These are phyloP conservation scores for Citrus hindsii DNA, from an alignment of 345 rosid genomes.

Conservation along the genomic window DNA sequence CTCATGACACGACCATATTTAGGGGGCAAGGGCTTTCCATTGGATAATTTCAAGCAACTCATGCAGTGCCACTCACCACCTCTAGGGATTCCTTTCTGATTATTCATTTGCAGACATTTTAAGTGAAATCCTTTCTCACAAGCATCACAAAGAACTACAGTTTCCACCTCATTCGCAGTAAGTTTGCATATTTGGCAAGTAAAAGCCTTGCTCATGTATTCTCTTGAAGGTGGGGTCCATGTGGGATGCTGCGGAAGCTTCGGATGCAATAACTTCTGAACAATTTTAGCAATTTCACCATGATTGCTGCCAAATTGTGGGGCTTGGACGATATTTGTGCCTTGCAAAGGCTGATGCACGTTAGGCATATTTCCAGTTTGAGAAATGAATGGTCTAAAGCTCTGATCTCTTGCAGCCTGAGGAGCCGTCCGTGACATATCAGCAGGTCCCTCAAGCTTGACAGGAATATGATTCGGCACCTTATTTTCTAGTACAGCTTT, in stretches of 20 bases:
- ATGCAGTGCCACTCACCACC: constrained; percentile 92
- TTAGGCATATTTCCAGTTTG: constrained; percentile 50
- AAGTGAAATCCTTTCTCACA: constrained; percentile 94
- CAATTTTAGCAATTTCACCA: constrained; percentile 62
- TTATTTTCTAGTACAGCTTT: constrained; percentile 49
- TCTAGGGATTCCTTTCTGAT: constrained; percentile 66
- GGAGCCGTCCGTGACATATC: constrained; percentile 28
- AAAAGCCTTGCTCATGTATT: constrained; percentile 71
- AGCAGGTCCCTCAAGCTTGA: constrained; percentile 47
- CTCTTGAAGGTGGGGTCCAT: constrained; percentile 96
- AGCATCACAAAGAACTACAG: constrained; percentile 77
- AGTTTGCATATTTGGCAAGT: constrained; percentile 71
- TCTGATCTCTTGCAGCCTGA: constrained; percentile 55
- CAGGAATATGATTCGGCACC: constrained; percentile 41
- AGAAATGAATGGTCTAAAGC: constrained; percentile 49
- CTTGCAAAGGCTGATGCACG: constrained; percentile 59
- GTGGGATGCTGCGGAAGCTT: constrained; percentile 56
- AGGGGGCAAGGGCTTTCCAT: constrained; percentile 87
- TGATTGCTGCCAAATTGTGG: constrained; percentile 43
- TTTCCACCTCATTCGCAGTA: constrained; percentile 68
- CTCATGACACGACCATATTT: constrained; percentile 86
- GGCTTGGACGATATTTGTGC: constrained; percentile 43
- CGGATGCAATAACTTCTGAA: constrained; percentile 68
- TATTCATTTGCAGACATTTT: constrained; percentile 64
- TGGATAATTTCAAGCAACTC: constrained; percentile 60